Percentiles rank a stretch among this genome's conserved stretches.
These are phyloP conservation scores for Cadophora malorum DNA, from an alignment of 2,329 filamentous ascomycete genomes.

Conservation along the genomic window DNA sequence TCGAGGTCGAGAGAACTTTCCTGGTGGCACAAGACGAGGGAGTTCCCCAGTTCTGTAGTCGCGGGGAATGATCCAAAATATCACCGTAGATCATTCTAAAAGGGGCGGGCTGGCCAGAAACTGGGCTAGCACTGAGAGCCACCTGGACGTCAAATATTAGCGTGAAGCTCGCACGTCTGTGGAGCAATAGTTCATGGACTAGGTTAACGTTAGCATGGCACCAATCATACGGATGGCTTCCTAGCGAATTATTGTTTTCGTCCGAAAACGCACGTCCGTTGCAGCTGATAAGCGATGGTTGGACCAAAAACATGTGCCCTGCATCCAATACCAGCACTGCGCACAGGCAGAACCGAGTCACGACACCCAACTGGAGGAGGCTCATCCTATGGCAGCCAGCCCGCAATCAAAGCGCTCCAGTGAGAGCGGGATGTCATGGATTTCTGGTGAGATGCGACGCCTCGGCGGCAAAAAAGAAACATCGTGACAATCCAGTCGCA, in stretches of 20 bases:
- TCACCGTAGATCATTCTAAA: conserved; percentile 1
- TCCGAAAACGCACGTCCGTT: conserved; percentile 9
- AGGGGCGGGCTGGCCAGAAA: conserved; percentile 5
- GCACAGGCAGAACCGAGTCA: conserved; percentile 1
- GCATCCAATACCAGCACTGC: conserved; percentile 10
- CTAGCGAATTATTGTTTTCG: conserved; percentile 16
- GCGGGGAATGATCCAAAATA: conserved; percentile 17
- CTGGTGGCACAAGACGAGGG: conserved; percentile 8
- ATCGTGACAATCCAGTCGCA: not conserved
- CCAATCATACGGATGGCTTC: not conserved
- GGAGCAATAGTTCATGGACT: not conserved
- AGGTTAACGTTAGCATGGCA: not conserved
- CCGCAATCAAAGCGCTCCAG: conserved; percentile 10
- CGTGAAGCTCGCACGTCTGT: conserved; percentile 4
- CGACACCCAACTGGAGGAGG: conserved; percentile 8
- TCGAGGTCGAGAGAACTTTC: not conserved
- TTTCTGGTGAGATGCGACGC: conserved; percentile 10
- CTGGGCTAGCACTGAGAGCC: not conserved
- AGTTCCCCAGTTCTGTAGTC: not conserved
- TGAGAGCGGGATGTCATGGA: not conserved
- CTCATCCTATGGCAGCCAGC: not conserved
- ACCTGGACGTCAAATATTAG: conserved; percentile 13
- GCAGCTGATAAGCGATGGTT: conserved; percentile 16
- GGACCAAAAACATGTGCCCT: not conserved
- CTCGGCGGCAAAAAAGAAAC: conserved; percentile 3